A percentile compares a stretch with the other conserved stretches of the same genome.
Conservation (phyloP, 768 basidiomycete genomes). For the Trametes maxima region DNA sequence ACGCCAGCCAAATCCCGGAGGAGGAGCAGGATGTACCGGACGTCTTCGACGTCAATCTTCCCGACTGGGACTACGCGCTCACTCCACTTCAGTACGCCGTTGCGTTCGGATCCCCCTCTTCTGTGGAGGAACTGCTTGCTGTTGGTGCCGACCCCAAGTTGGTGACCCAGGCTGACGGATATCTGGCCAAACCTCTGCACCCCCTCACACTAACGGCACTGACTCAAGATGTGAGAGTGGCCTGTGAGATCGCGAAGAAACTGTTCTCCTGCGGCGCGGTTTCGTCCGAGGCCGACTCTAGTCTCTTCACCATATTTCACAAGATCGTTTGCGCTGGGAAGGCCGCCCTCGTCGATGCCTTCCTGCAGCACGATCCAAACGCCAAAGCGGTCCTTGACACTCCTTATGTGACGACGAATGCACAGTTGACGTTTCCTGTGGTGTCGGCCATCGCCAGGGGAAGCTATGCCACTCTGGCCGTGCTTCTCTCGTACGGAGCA, state of each 20-base stretch:
- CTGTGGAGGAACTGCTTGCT: slow-evolving; percentile 49
- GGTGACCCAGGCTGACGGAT: slow-evolving; percentile 8
- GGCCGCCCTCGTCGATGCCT: slow-evolving; percentile 29
- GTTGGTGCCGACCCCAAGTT: slow-evolving; percentile 46
- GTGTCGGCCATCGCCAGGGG: slow-evolving; percentile 31
- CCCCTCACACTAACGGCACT: slow-evolving; percentile 34
- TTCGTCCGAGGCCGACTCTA: slow-evolving; percentile 33
- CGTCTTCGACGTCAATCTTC: slow-evolving; percentile 52
- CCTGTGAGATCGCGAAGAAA: slow-evolving; percentile 30
- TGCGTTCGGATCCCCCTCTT: slow-evolving; percentile 45
- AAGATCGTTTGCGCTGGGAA: slow-evolving; percentile 29
- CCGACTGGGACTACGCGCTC: slow-evolving; percentile 63
- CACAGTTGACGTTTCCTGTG: slow-evolving; percentile 28
- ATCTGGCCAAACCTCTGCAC: slow-evolving; percentile 16
- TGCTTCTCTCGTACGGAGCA: slow-evolving; percentile 36
- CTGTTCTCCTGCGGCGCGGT: slow-evolving; percentile 34
- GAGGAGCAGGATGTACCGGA: slow-evolving; percentile 54
- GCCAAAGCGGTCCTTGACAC: slow-evolving; percentile 35
- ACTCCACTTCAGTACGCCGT: slow-evolving; percentile 55
- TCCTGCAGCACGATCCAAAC: slow-evolving; percentile 34
- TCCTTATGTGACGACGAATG: slow-evolving; percentile 19
- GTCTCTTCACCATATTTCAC: slow-evolving; percentile 36
- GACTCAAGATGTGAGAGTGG: slow-evolving; percentile 28
- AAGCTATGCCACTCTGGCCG: slow-evolving; percentile 31
- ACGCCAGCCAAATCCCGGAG: slow-evolving; percentile 46